Percentiles rank a stretch among this genome's conserved stretches.
Conservation (phyloP, 2,329 filamentous ascomycete species). For the Calonectria fujianensis region DNA sequence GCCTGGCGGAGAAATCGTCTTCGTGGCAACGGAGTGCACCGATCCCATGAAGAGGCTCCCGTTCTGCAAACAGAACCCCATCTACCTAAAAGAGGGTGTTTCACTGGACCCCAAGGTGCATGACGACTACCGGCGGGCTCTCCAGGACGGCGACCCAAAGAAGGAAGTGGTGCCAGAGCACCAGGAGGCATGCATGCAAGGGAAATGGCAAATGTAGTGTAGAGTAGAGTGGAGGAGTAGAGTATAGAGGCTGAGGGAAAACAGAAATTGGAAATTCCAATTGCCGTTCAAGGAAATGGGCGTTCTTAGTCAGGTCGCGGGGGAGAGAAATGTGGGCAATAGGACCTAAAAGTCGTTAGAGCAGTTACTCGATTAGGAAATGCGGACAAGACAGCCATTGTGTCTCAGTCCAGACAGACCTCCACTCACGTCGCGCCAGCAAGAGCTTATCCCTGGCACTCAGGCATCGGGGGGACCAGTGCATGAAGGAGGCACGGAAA, state of each 20-base stretch:
- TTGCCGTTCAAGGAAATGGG: not conserved
- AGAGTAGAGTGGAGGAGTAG: too few relatives aligned
- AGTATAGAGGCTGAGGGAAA: not conserved
- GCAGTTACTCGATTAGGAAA: conserved; percentile 12
- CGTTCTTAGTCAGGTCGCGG: not conserved
- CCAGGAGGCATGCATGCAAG: not conserved
- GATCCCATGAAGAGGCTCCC: not conserved
- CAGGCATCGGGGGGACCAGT: not conserved
- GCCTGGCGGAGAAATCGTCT: conserved; percentile 18
- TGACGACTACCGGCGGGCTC: conserved; percentile 2
- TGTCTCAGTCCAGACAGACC: not conserved
- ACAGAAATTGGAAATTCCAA: not conserved
- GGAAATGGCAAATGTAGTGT: not conserved
- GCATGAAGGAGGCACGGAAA: not conserved
- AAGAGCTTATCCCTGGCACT: not conserved
- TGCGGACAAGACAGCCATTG: not conserved
- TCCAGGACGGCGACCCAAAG: not conserved
- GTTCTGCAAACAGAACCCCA: conserved; percentile 34
- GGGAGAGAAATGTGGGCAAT: not conserved
- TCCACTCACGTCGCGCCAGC: not conserved
- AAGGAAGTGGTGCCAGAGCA: conserved; percentile 2
- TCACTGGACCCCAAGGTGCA: conserved; percentile 3
- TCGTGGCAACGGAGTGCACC: conserved; percentile 31
- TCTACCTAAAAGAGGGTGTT: conserved; percentile 27
- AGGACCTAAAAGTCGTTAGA: conserved; percentile 11